Percentiles rank a stretch among this genome's conserved stretches.
phyloP scores from a whole-genome alignment of 2,329 filamentous ascomycete species.

The Bisporella sp. region DNA sequence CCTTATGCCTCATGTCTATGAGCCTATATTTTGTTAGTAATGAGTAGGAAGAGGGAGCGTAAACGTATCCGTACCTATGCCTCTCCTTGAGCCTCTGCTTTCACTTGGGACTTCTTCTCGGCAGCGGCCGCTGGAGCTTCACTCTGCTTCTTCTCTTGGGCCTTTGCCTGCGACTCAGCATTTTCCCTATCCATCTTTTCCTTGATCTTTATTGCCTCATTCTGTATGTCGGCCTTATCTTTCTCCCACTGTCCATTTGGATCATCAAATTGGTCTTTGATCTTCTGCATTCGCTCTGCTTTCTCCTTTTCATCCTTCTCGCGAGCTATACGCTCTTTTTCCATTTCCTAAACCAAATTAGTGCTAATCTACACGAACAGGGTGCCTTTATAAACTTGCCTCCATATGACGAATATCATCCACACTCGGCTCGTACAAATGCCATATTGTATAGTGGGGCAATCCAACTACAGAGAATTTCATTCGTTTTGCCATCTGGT shows the following conservation, averaged over 20 bases:
- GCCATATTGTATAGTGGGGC: constrained; percentile 98
- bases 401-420: constrained; percentile 98
- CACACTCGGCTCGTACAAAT: constrained; percentile 97
- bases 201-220: constrained; percentile 49
- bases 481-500: constrained; percentile 94
- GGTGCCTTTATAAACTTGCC: constrained; percentile 34
- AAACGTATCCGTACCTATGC: not conserved
- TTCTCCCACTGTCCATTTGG: constrained; percentile 78
- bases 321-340: constrained; percentile 70
- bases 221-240: constrained; percentile 74
- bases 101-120: not conserved
- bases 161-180: not conserved
- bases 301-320: constrained; percentile 75
- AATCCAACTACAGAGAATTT: constrained; percentile 89
- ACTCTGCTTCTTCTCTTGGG: constrained; percentile 3
- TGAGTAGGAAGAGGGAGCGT: not conserved
- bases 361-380: constrained; percentile 7
- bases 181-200: constrained; percentile 22
- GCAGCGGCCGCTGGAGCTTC: not conserved
- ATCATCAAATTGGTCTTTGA: constrained; percentile 75
- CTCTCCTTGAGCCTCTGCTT: not conserved
- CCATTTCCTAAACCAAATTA: constrained; percentile 66
- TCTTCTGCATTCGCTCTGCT: constrained; percentile 65
- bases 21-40: too few relatives aligned
- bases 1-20: too few relatives aligned